phyloP scores from a whole-genome alignment of 345 rosid genomes.

The Brassica cretica region DNA sequence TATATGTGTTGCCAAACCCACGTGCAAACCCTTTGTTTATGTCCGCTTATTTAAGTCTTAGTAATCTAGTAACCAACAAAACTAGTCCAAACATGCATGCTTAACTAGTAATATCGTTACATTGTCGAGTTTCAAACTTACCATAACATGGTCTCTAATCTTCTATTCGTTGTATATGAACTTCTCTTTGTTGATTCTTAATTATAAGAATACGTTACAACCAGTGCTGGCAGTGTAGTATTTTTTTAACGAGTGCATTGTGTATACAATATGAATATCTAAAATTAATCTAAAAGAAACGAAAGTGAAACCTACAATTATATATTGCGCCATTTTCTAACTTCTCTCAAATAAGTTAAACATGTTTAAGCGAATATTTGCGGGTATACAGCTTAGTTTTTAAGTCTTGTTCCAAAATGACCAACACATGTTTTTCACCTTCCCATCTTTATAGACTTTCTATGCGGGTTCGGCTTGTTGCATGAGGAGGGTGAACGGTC shows the following conservation, averaged over 20 bases:
- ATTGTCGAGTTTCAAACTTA: neutral
- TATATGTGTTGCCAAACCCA: conserved; percentile 16
- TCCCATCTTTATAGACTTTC: neutral
- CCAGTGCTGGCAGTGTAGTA: neutral
- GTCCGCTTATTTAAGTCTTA: neutral
- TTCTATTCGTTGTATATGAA: neutral
- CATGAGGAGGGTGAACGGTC: neutral
- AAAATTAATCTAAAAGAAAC: too few species aligned
- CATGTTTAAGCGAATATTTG: neutral
- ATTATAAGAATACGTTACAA: neutral
- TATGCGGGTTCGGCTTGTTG: neutral
- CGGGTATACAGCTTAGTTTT: neutral
- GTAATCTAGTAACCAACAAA: conserved; percentile 3
- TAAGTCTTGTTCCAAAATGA: neutral
- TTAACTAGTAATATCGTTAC: neutral
- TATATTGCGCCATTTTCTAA: neutral
- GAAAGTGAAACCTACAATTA: neutral
- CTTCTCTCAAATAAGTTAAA: neutral
- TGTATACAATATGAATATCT: neutral
- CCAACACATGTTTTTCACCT: neutral
- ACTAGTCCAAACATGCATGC: neutral
- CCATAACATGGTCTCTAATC: neutral
- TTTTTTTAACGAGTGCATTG: neutral
- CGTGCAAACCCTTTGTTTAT: conserved; percentile 31
- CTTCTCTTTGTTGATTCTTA: neutral